A percentile compares a stretch with the other conserved stretches of the same genome.
Conservation (phyloP, 2,329 filamentous ascomycete genomes). For the Phialophora chinensis region DNA sequence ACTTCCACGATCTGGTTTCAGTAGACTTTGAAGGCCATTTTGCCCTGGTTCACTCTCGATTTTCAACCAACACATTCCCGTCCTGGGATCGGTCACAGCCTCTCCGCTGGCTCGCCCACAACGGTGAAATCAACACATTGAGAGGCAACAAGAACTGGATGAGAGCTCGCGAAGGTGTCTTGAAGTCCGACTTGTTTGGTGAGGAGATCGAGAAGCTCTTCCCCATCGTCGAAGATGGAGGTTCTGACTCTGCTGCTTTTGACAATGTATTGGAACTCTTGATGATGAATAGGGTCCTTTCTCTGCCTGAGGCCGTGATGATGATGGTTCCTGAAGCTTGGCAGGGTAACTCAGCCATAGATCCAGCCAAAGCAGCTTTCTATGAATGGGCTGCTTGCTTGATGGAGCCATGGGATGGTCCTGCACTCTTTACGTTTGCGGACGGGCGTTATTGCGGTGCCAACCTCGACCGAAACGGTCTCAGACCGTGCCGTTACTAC, state of each 20-base stretch:
- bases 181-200: constrained; percentile 90
- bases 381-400: constrained; percentile 98
- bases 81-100: constrained; percentile 98
- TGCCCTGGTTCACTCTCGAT: constrained; percentile 93
- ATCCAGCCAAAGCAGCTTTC: constrained; percentile 93
- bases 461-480: constrained; percentile 93
- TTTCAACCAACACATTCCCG: constrained; percentile 97
- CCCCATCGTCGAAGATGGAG: constrained; percentile 94
- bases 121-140: constrained; percentile 97
- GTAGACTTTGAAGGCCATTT: constrained; percentile 98
- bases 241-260: constrained; percentile 95
- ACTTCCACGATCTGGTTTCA: constrained; percentile 95
- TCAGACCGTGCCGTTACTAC: constrained; percentile 95
- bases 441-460: constrained; percentile 97
- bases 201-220: constrained; percentile 90
- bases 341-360: constrained; percentile 92
- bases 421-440: constrained; percentile 94
- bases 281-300: constrained; percentile 94
- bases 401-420: constrained; percentile 99
- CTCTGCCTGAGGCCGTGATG: constrained; percentile 95
- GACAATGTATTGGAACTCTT: constrained; percentile 95
- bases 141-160: constrained; percentile 99
- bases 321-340: constrained; percentile 98
- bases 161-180: constrained; percentile 92
- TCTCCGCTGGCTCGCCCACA: constrained; percentile 94